phyloP scores from a whole-genome alignment of 305 asterid genomes.

The Solanum hybrid region DNA sequence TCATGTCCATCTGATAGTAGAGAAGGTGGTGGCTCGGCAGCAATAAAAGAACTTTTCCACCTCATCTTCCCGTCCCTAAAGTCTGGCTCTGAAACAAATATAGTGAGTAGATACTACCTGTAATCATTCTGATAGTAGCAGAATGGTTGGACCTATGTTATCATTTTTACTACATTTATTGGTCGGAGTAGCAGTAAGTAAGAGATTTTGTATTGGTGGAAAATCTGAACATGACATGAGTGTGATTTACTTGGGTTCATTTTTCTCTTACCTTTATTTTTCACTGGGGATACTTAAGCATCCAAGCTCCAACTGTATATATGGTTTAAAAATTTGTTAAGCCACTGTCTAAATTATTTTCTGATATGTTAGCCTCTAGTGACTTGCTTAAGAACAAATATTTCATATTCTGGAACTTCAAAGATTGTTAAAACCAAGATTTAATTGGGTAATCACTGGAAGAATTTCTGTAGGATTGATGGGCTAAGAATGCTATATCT shows the following conservation, averaged over 20 bases:
- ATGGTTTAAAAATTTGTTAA: background rate
- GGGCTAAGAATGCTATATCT: background rate
- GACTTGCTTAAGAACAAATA: background rate
- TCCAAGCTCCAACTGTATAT: background rate
- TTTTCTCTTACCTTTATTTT: background rate
- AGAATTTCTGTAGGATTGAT: background rate
- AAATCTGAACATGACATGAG: background rate
- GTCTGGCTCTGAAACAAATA: constrained; percentile 88
- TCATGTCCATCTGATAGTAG: constrained; percentile 84
- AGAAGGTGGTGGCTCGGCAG: constrained; percentile 85
- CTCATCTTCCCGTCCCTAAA: constrained; percentile 92
- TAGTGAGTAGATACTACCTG: constrained; percentile 50
- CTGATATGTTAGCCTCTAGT: background rate
- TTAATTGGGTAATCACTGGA: background rate
- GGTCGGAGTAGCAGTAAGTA: background rate
- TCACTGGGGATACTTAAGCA: background rate
- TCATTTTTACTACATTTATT: background rate
- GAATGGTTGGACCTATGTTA: background rate
- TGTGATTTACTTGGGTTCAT: constrained; percentile 1
- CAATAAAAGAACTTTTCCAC: constrained; percentile 86
- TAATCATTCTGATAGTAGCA: background rate
- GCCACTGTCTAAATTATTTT: background rate
- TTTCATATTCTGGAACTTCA: background rate
- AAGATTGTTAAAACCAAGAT: background rate
- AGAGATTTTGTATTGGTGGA: background rate